Percentiles rank a stretch among this genome's conserved stretches.
Evolutionary conservation across 176 grass and related monocot genomes (phyloP).

Genomic region (Alloteropsis semialata): DNA sequence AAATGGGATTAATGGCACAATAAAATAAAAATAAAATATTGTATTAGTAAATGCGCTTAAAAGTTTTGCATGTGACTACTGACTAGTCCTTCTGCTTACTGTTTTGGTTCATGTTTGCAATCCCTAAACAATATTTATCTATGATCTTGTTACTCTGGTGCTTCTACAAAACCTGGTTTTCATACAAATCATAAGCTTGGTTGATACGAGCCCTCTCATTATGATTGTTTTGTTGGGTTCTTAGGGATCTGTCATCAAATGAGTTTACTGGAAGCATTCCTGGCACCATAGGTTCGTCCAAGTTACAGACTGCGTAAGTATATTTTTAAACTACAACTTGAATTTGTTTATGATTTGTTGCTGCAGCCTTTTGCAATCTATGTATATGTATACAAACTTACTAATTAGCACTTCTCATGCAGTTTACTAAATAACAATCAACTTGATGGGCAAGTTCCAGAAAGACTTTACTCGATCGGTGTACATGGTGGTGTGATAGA

Average conservation of each 20-base stretch:
- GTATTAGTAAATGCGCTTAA: not conserved
- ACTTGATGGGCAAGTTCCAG: constrained; percentile 94
- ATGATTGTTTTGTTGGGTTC: constrained; percentile 11
- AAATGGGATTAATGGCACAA: not conserved
- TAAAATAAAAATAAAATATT: constrained; percentile 1
- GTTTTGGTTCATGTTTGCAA: not conserved
- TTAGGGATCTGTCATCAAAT: constrained; percentile 96
- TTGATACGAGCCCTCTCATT: not conserved
- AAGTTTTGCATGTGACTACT: not conserved
- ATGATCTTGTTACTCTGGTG: not conserved
- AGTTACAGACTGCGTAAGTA: constrained; percentile 79
- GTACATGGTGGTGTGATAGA: constrained; percentile 98
- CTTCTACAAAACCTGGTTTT: not conserved
- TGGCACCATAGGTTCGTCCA: constrained; percentile 78
- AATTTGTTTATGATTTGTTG: constrained; percentile 7
- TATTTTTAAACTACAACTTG: not conserved
- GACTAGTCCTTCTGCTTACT: not conserved
- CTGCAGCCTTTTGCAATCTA: not conserved
- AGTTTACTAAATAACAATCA: constrained; percentile 90
- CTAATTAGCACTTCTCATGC: constrained; percentile 15
- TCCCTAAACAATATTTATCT: not conserved
- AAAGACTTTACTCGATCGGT: constrained; percentile 92
- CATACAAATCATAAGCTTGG: not conserved
- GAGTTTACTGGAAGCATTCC: constrained; percentile 81
- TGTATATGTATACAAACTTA: constrained; percentile 11